phyloP scores from a whole-genome alignment of 805 yeast species.

The Hanseniaspora opuntiae region DNA sequence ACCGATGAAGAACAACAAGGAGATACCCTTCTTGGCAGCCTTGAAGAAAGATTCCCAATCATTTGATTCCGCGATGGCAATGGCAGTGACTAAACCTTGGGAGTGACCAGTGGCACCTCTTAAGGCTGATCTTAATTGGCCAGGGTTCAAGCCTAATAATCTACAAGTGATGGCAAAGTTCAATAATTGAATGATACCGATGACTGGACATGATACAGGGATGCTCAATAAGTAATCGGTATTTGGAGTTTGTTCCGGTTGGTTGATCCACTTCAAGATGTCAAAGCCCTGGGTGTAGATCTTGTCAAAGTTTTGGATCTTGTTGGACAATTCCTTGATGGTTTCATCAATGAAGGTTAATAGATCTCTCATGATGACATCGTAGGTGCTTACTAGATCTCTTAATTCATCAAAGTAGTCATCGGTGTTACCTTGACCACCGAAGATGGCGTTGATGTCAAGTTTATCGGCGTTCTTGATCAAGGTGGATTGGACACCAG shows the following conservation, averaged over 20 bases:
- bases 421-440: slow-evolving; percentile 98
- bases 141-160: slow-evolving; percentile 76
- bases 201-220: slow-evolving; percentile 93
- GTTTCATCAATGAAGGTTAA: slow-evolving; percentile 55
- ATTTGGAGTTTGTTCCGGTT: slow-evolving; percentile 79
- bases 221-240: slow-evolving; percentile 76
- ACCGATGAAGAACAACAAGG: slow-evolving; percentile 84
- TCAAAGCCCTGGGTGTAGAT: slow-evolving; percentile 89
- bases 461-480: slow-evolving; percentile 43
- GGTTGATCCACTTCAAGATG: slow-evolving; percentile 71
- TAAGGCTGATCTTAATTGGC: slow-evolving; percentile 59
- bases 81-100: slow-evolving; percentile 84
- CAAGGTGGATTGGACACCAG: slow-evolving; percentile 43
- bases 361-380: slow-evolving; percentile 59
- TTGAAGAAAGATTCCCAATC: slow-evolving; percentile 74
- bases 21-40: slow-evolving; percentile 63
- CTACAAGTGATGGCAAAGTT: slow-evolving; percentile 83
- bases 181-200: slow-evolving; percentile 87
- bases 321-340: slow-evolving; percentile 52
- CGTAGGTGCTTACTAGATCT: slow-evolving; percentile 65
- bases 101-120: slow-evolving; percentile 76
- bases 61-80: slow-evolving; percentile 70
- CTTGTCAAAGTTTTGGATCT: slow-evolving; percentile 67
- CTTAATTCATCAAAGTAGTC: slow-evolving; percentile 94
- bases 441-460: slow-evolving; percentile 70